These are phyloP conservation scores for Neofusicoccum kwambonambiense DNA, from an alignment of 2,329 filamentous ascomycete species.

Conservation along the genomic window DNA sequence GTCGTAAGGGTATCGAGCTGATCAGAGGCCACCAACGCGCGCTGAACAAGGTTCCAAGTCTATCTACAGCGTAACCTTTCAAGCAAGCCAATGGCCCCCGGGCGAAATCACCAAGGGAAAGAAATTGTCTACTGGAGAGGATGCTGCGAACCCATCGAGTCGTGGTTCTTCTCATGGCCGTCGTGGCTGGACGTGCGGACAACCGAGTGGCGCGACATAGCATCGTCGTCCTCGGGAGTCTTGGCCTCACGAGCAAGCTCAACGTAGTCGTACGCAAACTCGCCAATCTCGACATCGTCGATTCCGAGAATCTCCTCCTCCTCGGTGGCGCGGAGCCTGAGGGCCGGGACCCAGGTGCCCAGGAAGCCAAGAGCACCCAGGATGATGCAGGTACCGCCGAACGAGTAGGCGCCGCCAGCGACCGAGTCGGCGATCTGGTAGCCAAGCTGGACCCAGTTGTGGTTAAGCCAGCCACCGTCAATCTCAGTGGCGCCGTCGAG, in stretches of 20 bases:
- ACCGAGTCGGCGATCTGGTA: conserved; percentile 83
- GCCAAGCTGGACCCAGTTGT: conserved; percentile 77
- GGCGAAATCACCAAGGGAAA: neutral
- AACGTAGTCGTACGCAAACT: conserved; percentile 93
- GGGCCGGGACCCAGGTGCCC: conserved; percentile 74
- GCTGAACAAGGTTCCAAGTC: neutral
- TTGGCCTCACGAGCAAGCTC: conserved; percentile 73
- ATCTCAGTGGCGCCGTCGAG: conserved; percentile 71
- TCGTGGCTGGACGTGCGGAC: conserved; percentile 8
- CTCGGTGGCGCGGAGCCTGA: conserved; percentile 70
- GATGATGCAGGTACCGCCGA: conserved; percentile 73
- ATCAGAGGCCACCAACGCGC: neutral
- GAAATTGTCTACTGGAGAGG: neutral
- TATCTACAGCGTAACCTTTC: conserved; percentile 11
- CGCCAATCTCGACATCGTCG: conserved; percentile 86
- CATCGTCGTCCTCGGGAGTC: conserved; percentile 39
- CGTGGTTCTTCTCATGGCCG: conserved; percentile 17
- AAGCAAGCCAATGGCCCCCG: neutral
- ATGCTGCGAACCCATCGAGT: conserved; percentile 16
- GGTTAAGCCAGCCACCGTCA: conserved; percentile 77
- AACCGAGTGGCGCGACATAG: conserved; percentile 5
- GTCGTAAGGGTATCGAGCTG: conserved; percentile 6
- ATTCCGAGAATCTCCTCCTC: conserved; percentile 83
- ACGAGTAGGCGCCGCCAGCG: conserved; percentile 74
- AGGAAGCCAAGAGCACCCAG: conserved; percentile 60